These are phyloP conservation scores for Rossbeevera mucosa DNA, from an alignment of 768 basidiomycete species.

Conservation along the genomic window DNA sequence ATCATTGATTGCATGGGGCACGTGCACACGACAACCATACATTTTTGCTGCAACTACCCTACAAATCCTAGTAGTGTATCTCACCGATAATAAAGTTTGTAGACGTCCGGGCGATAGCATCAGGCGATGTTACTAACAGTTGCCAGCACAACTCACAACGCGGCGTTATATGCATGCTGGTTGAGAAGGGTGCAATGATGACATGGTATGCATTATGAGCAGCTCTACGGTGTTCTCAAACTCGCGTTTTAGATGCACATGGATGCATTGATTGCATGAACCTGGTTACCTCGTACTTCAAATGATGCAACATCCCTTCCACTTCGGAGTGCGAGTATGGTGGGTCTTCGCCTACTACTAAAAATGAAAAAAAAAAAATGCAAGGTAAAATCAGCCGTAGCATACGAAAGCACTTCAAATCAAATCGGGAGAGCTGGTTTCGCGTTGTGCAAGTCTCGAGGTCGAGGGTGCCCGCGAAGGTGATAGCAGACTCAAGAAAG, in stretches of 20 bases:
- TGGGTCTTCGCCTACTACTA: neutral
- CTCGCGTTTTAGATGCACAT: no score
- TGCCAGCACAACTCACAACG: neutral
- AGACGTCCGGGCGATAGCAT: neutral
- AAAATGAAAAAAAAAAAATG: neutral
- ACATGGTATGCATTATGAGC: neutral
- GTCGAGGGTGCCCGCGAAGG: neutral
- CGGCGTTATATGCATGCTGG: neutral
- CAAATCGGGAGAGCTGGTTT: neutral
- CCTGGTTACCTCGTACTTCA: neutral
- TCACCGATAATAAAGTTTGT: conserved; percentile 11
- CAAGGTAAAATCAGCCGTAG: neutral
- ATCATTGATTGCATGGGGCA: conserved; percentile 4
- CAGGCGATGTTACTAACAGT: no score
- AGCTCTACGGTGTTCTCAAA: neutral
- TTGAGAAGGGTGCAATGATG: neutral
- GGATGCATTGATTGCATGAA: neutral
- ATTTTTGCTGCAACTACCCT: conserved; percentile 16
- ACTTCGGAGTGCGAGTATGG: neutral
- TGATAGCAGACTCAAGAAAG: neutral
- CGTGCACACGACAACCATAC: neutral
- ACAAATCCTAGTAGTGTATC: conserved; percentile 13
- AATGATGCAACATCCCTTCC: neutral
- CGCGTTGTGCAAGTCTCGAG: neutral
- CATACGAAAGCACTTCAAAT: neutral